Evolutionary conservation across 2,329 filamentous ascomycete species (phyloP).

Genomic region (Fusarium sp.): DNA sequence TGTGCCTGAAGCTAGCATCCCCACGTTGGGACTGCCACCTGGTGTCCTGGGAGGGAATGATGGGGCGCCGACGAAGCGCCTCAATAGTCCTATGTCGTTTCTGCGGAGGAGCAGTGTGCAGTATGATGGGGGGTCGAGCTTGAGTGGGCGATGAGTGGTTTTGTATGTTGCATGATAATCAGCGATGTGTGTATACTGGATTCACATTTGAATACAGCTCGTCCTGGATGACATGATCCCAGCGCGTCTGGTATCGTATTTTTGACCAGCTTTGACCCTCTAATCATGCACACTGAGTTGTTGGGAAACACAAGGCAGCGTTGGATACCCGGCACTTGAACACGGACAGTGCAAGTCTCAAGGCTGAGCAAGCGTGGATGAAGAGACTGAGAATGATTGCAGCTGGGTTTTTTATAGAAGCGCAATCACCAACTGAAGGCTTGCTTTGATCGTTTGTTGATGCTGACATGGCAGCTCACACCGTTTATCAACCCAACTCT

Average conservation of each 20-base stretch:
- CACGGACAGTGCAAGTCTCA: neutral
- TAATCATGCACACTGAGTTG: too few species aligned
- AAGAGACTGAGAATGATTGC: neutral
- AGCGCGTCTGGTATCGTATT: neutral
- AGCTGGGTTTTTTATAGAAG: neutral
- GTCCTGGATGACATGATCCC: neutral
- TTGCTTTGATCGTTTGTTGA: neutral
- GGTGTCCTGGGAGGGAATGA: constrained; percentile 55
- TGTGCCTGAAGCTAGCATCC: constrained; percentile 67
- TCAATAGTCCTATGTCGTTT: constrained; percentile 58
- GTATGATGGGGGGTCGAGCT: constrained; percentile 46
- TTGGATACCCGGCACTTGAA: neutral
- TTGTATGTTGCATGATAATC: constrained; percentile 2
- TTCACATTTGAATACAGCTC: neutral
- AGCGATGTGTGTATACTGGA: neutral
- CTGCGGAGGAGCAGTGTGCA: constrained; percentile 61
- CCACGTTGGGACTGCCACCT: constrained; percentile 66
- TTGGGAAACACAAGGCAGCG: neutral
- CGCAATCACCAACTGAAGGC: neutral
- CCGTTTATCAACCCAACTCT: neutral
- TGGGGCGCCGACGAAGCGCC: constrained; percentile 45
- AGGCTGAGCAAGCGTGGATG: neutral
- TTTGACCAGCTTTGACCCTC: too few species aligned
- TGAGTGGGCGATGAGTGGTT: constrained; percentile 28
- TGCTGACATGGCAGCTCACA: neutral